These are phyloP conservation scores for Thymus mandschuricus DNA, from an alignment of 257 asterid genomes.

Conservation along the genomic window DNA sequence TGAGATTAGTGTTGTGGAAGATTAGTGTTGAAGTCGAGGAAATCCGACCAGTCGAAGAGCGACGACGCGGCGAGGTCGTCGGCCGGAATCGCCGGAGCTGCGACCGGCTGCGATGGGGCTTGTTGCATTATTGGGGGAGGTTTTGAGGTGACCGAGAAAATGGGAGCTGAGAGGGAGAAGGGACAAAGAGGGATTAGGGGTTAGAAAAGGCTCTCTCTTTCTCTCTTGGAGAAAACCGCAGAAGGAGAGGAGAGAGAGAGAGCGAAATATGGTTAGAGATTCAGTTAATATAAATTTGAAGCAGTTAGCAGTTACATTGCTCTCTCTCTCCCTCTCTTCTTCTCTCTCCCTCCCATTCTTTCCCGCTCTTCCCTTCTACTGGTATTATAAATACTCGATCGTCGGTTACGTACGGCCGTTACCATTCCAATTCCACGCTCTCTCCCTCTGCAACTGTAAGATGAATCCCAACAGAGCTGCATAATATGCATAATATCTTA, in stretches of 20 bases:
- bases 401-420: too few species aligned
- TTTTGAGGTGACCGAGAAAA: constrained; percentile 28
- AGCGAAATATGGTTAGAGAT: not conserved
- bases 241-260: too few species aligned
- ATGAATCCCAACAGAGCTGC: too few species aligned
- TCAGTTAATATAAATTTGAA: too few species aligned
- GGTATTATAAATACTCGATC: too few species aligned
- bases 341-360: too few species aligned
- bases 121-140: constrained; percentile 29
- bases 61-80: constrained; percentile 51
- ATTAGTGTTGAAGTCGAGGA: constrained; percentile 55
- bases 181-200: constrained; percentile 8
- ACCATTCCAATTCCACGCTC: too few species aligned
- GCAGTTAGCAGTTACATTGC: too few species aligned
- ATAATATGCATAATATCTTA: not conserved
- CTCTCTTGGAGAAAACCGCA: not conserved
- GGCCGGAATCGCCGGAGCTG: constrained; percentile 15
- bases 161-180: constrained; percentile 12
- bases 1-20: not conserved
- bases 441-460: too few species aligned
- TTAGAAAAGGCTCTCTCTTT: constrained; percentile 27
- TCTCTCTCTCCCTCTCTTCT: too few species aligned
- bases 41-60: constrained; percentile 74
- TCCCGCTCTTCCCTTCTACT: too few species aligned
- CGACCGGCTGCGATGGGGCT: constrained; percentile 27